Evolutionary conservation across 345 rosid genomes (phyloP), one percentile per base, ranked within the genome.

Genomic region (Syzygium oleosum): DNA sequence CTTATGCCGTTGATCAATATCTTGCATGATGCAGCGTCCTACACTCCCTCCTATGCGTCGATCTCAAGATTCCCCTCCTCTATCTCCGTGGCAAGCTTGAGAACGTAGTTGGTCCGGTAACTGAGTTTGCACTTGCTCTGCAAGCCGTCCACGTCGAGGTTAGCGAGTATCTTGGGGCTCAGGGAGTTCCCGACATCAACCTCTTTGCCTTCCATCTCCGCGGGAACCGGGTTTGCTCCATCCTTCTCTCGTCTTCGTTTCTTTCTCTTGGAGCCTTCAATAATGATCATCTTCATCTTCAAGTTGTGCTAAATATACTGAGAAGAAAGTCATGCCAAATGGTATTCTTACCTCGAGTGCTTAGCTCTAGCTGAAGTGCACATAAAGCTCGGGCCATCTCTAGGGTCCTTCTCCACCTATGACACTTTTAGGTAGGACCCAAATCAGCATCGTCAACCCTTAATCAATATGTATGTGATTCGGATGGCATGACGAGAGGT

Each of bases 321-420:
- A 73, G 80, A 73, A 34, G 80, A 34, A 73, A 73, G 80, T 73
- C 49, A 38, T 38, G 49, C 49, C 10, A 73, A 73, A 73, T 38
- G 2, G 14, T 19, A 38, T 38, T 34, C 85, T 58, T 68, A 12
- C 10, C 89, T 83, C 49, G 80, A 73, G 80, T 34, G 49, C 49
- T 73, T 38, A 90, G 54, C 85, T 89, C 51, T 23, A 84, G 85
- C 58, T 91, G 93, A 87, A 94, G 58, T 12, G 63, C 38, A 12
- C 96, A 95, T 34, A 95, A 93, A 46, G 87, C 31, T 84, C 77
- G 46, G 68, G 93, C 93, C 97, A 95, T 95, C 15, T 23, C 15
- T 52, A 95, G 79, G 52, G 94, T 89, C 88, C 90, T 90, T 14
- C 55, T 51, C 95, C 93, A 93, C 86, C 94, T 93, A 73, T 19